These are phyloP conservation scores for Ophiostoma triangulosporum DNA, from an alignment of 2,329 filamentous ascomycete species.

Conservation along the genomic window DNA sequence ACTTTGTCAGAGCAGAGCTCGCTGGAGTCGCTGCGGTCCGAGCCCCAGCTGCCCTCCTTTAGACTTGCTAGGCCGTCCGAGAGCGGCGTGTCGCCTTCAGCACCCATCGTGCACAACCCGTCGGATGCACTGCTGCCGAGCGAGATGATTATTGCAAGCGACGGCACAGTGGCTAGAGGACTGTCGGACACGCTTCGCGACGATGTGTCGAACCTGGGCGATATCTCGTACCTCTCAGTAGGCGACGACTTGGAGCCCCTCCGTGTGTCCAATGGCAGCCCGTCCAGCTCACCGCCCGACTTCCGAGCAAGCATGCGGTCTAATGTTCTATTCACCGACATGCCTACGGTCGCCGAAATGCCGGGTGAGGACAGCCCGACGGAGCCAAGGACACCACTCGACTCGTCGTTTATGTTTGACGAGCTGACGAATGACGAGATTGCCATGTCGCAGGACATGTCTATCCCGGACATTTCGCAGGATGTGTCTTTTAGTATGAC, in stretches of 20 bases:
- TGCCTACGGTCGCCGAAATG: conserved; percentile 30
- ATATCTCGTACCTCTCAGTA: conserved; percentile 26
- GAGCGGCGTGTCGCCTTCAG: conserved; percentile 8
- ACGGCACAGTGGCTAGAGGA: not conserved
- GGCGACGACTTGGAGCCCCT: conserved; percentile 13
- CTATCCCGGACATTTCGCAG: not conserved
- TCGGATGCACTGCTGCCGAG: conserved; percentile 12
- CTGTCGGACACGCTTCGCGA: conserved; percentile 26
- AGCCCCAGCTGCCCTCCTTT: conserved; percentile 25
- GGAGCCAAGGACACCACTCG: conserved; percentile 27
- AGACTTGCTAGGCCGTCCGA: conserved; percentile 24
- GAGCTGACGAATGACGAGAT: conserved; percentile 25
- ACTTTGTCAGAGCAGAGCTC: conserved; percentile 8
- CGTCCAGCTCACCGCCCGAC: conserved; percentile 35
- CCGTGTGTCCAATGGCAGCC: conserved; percentile 19
- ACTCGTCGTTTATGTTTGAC: conserved; percentile 26
- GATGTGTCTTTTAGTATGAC: conserved; percentile 25
- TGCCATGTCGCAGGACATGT: conserved; percentile 25
- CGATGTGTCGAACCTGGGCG: conserved; percentile 29
- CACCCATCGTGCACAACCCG: not conserved
- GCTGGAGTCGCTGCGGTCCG: conserved; percentile 8
- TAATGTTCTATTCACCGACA: conserved; percentile 30
- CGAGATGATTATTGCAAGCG: not conserved
- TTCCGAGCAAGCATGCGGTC: conserved; percentile 25
- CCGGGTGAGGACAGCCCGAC: conserved; percentile 27